phyloP scores from a whole-genome alignment of 1,284 basidiomycete species.

The Ganoderma boninense region DNA sequence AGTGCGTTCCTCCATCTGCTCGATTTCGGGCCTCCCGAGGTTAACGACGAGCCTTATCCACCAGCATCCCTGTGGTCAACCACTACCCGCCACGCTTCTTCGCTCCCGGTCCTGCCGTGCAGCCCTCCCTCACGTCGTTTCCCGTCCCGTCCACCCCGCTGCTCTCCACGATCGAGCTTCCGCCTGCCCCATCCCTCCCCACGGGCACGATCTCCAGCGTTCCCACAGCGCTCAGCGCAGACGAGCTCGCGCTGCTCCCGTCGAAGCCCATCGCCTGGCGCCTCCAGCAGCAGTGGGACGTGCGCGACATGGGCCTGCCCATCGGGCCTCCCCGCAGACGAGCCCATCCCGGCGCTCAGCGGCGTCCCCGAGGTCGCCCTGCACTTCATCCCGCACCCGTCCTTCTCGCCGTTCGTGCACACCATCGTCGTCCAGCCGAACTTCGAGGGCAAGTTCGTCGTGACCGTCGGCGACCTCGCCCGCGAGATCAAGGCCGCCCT shows the following conservation, averaged over 20 bases:
- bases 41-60: background rate
- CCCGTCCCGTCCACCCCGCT: background rate
- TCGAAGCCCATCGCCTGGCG: background rate
- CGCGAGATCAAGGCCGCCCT: background rate
- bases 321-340: background rate
- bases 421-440: background rate
- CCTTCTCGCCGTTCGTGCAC: background rate
- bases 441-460: background rate
- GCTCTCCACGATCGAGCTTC: background rate
- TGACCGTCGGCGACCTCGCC: background rate
- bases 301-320: background rate
- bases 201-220: background rate
- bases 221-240: background rate
- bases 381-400: background rate
- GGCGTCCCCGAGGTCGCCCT: background rate
- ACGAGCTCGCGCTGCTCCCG: background rate
- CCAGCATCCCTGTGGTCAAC: background rate
- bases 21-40: background rate
- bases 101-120: background rate
- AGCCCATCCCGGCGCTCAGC: background rate
- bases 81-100: background rate
- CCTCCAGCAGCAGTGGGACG: slow-evolving; percentile 1
- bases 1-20: background rate
- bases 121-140: background rate
- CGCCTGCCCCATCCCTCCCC: background rate